phyloP scores from a whole-genome alignment of 306 rosid species.

The Elaeagnus macrophylla region DNA sequence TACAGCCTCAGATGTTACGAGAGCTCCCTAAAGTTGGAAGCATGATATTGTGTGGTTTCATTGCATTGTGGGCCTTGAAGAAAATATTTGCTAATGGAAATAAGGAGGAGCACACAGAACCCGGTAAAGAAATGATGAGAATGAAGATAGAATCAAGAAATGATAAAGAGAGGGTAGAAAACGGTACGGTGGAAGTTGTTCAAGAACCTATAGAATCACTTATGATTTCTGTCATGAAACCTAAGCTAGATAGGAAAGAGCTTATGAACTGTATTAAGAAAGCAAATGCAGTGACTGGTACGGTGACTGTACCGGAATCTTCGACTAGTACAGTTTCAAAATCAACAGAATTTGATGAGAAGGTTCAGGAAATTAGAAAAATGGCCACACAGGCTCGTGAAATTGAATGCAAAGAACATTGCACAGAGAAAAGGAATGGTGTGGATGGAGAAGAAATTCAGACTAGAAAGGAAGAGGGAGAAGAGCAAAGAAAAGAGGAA shows the following conservation, averaged over 20 bases:
- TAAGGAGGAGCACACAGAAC: constrained; percentile 39
- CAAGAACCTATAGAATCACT: constrained; percentile 27
- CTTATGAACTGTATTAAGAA: constrained; percentile 45
- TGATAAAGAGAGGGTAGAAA: constrained; percentile 50
- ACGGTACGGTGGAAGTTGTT: constrained; percentile 55
- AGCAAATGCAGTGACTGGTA: constrained; percentile 37
- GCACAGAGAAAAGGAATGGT: constrained; percentile 16
- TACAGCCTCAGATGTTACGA: constrained; percentile 33
- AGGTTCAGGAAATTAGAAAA: constrained; percentile 56
- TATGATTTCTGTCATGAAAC: constrained; percentile 32
- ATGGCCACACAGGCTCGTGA: constrained; percentile 49
- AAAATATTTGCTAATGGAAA: constrained; percentile 40
- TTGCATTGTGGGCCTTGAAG: constrained; percentile 57
- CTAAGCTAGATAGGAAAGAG: constrained; percentile 57
- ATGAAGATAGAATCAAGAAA: constrained; percentile 69
- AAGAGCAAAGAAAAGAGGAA: constrained; percentile 20
- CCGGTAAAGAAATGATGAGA: constrained; percentile 83
- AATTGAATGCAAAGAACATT: constrained; percentile 34
- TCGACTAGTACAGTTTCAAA: constrained; percentile 14
- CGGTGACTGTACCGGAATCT: constrained; percentile 24
- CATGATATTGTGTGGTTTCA: constrained; percentile 39
- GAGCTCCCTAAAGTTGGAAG: constrained; percentile 48
- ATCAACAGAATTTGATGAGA: constrained; percentile 28
- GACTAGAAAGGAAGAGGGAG: constrained; percentile 13
- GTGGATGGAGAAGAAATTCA: constrained; percentile 23